Base-by-base conservation (phyloP, 1,139 yeast species). In the Scheffersomyces cryptocercus region DNA sequence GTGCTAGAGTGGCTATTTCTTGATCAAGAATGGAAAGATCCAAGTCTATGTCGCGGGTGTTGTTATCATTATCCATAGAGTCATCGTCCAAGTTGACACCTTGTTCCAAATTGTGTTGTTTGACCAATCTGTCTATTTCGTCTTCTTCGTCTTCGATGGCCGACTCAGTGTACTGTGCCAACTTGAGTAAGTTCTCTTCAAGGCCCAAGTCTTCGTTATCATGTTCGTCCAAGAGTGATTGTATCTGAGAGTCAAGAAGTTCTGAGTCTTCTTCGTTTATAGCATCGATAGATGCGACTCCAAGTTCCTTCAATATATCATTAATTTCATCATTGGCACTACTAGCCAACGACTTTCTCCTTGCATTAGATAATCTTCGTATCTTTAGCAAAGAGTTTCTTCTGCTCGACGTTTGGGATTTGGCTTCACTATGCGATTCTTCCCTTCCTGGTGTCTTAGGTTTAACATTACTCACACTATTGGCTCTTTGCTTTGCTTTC, bases 311-410 rank as follows among this genome's bases (percentile, higher is more conserved):
- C 35, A 73, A 55, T 13, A 73, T 62, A 36, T 70, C 71, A 43
- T 58, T 64, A 33, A 73, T 65, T 54, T 73, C 79, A 41, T 72
- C 77, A 44, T 62, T 64, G 8, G 76, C 66, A 2, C 72, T 70
- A 35, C 68, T 56, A 6, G 76, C 75, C 35, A 68, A 53, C 12
- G 77, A 70, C 48, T 70, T 70, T 38, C 74, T 59, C 43, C 77
- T 55, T 1, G 75, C 70, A 42, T 61, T 64, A 2, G 75, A 68
- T 38, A 70, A 56, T 38, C 72, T 56, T 52, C 77, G 51, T 39
- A 59, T 55, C 15, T 48, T 53, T 33, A 53, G 42, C 2, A 51
- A 32, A 7, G 55, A 50, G 34, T 55, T 51, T 29, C 55, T 42
- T 30, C 57, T 38, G 14, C 39, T 33, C 5, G 14, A 14, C 2